Conservation (phyloP, 2,329 filamentous ascomycete genomes). For the Penicillium brevicompactum region DNA sequence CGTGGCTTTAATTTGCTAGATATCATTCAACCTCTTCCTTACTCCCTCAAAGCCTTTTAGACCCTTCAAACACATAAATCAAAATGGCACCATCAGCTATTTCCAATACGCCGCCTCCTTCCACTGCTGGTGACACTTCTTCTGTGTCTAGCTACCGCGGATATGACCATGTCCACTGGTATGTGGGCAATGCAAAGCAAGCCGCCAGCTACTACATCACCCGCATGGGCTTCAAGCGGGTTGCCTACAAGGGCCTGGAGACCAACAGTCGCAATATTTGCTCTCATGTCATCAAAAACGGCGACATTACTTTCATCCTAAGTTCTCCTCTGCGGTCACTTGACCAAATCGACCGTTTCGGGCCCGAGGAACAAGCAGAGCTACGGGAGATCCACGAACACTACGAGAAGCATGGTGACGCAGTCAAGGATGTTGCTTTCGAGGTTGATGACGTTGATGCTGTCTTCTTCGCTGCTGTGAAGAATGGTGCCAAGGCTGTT, state of each 20-base stretch:
- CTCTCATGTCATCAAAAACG: conserved; percentile 68
- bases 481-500: conserved; percentile 44
- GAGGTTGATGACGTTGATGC: conserved; percentile 86
- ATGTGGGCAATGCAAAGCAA: conserved; percentile 96
- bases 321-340: conserved; percentile 58
- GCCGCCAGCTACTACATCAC: conserved; percentile 85
- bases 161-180: conserved; percentile 95
- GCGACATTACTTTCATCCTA: conserved; percentile 46
- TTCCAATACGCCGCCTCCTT: conserved; percentile 28
- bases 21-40: background rate
- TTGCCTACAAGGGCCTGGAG: conserved; percentile 87
- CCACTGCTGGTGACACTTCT: conserved; percentile 14
- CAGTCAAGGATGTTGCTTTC: conserved; percentile 92
- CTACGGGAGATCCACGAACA: conserved; percentile 78
- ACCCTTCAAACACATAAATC: background rate
- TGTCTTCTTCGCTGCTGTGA: conserved; percentile 74
- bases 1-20: background rate
- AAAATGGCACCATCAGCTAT: conserved; percentile 37
- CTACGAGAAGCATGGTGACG: conserved; percentile 85
- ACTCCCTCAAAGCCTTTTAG: background rate
- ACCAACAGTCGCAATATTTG: conserved; percentile 80
- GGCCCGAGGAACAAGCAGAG: conserved; percentile 61
- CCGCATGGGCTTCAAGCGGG: conserved; percentile 79
- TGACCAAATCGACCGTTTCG: conserved; percentile 61
- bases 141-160: conserved; percentile 61